These are phyloP conservation scores for Oemleria cerasiformis DNA, from an alignment of 306 rosid genomes.

Conservation along the genomic window DNA sequence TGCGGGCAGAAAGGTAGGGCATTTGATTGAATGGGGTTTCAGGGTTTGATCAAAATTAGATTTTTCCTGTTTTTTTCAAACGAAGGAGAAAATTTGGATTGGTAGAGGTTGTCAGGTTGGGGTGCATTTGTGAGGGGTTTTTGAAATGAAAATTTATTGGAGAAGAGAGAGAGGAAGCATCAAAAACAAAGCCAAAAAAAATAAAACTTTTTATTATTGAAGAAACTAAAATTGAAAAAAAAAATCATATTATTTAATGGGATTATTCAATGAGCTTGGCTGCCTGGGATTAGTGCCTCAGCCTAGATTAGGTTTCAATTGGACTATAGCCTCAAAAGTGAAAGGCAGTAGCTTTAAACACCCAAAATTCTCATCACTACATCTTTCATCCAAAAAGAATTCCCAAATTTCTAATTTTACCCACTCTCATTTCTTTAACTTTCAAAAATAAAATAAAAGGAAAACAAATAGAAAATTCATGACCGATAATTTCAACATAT, in stretches of 20 bases:
- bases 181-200: not conserved
- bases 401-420: not conserved
- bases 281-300: not conserved
- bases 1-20: constrained; percentile 29
- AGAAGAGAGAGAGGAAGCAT: not conserved
- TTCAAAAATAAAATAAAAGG: not conserved
- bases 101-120: constrained; percentile 29
- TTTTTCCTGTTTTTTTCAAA: constrained; percentile 23
- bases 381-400: not conserved
- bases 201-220: not conserved
- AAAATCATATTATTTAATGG: not conserved
- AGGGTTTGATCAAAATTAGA: constrained; percentile 55
- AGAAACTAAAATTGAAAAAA: not conserved
- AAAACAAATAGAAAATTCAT: too few relatives aligned
- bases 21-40: constrained; percentile 26
- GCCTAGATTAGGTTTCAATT: not conserved
- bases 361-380: not conserved
- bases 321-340: not conserved
- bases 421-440: too few relatives aligned
- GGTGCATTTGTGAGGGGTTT: constrained; percentile 25
- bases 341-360: not conserved
- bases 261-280: not conserved
- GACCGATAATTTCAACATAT: not conserved
- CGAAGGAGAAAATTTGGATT: constrained; percentile 25
- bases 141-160: constrained; percentile 15